Evolutionary conservation across 768 basidiomycete species (phyloP).

Genomic region (Boletus huronensis): DNA sequence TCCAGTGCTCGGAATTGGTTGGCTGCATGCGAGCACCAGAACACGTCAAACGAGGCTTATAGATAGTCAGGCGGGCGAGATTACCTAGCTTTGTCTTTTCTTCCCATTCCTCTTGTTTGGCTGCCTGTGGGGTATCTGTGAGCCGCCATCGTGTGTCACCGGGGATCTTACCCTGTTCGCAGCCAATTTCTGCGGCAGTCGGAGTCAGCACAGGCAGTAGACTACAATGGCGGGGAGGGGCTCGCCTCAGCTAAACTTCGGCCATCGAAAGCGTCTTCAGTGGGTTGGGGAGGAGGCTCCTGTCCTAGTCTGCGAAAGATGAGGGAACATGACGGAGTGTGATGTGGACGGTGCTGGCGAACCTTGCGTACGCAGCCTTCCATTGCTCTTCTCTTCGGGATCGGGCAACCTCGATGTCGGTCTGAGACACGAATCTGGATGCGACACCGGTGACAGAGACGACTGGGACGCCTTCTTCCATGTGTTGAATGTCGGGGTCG

Average conservation of each 20-base stretch:
- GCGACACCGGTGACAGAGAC: constrained; percentile 71
- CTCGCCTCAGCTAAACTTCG: constrained; percentile 86
- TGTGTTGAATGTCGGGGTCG: constrained; percentile 28
- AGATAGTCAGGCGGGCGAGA: constrained; percentile 3
- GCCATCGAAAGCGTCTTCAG: constrained; percentile 77
- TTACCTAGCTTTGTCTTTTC: constrained; percentile 75
- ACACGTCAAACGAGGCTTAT: constrained; percentile 6
- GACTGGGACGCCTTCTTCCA: constrained; percentile 71
- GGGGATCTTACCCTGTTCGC: constrained; percentile 67
- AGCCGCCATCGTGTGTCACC: constrained; percentile 3
- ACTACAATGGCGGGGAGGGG: constrained; percentile 9
- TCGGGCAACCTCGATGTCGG: constrained; percentile 71
- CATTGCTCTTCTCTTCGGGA: constrained; percentile 77
- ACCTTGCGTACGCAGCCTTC: constrained; percentile 89
- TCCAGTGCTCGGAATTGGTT: constrained; percentile 88
- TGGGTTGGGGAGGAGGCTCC: constrained; percentile 73
- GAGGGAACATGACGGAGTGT: not conserved
- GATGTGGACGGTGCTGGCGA: not conserved
- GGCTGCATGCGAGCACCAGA: constrained; percentile 40
- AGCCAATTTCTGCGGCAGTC: constrained; percentile 67
- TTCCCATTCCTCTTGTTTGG: constrained; percentile 93
- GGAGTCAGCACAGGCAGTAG: constrained; percentile 11
- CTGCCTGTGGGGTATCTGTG: constrained; percentile 46
- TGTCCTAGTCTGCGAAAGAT: constrained; percentile 62
- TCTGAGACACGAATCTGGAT: constrained; percentile 80